Percentiles rank a stretch among this genome's conserved stretches.
Conservation (phyloP, 2,329 filamentous ascomycete genomes). For the Chlorencoelia australis region DNA sequence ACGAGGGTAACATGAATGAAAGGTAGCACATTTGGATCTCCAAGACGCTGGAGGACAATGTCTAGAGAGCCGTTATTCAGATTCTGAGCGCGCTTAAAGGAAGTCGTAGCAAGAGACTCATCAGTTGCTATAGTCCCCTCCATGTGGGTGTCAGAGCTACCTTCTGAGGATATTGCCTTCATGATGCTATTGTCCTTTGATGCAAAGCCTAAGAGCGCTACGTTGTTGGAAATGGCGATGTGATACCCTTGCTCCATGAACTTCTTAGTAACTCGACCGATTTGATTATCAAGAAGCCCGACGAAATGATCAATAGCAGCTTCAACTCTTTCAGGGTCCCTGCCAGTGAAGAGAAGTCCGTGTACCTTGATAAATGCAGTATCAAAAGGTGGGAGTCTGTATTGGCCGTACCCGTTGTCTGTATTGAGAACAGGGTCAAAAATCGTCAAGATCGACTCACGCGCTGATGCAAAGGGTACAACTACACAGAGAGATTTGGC, state of each 20-base stretch:
- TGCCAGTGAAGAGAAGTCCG: constrained; percentile 50
- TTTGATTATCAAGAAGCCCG: constrained; percentile 43
- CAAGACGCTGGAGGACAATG: constrained; percentile 14
- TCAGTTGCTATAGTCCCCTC: constrained; percentile 1
- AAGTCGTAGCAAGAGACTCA: constrained; percentile 1
- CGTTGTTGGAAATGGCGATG: constrained; percentile 40
- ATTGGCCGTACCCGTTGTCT: constrained; percentile 28
- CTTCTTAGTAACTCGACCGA: constrained; percentile 38
- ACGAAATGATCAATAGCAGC: constrained; percentile 40
- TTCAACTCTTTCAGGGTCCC: constrained; percentile 37
- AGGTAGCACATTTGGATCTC: constrained; percentile 17
- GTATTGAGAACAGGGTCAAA: constrained; percentile 48
- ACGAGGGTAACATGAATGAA: constrained; percentile 17
- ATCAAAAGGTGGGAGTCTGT: constrained; percentile 39
- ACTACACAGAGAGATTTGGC: constrained; percentile 56
- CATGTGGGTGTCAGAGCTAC: constrained; percentile 9
- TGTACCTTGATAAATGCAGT: constrained; percentile 53
- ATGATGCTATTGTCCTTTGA: constrained; percentile 22
- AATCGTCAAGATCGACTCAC: constrained; percentile 59
- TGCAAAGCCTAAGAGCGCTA: constrained; percentile 24
- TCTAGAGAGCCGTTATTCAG: constrained; percentile 10
- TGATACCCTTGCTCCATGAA: constrained; percentile 41
- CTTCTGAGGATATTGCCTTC: constrained; percentile 11
- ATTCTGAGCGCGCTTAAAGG: constrained; percentile 11
- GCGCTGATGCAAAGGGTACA: constrained; percentile 48